These are phyloP conservation scores for Euphorbia schlechtendalii DNA, from an alignment of 441 rosid genomes.

Conservation along the genomic window DNA sequence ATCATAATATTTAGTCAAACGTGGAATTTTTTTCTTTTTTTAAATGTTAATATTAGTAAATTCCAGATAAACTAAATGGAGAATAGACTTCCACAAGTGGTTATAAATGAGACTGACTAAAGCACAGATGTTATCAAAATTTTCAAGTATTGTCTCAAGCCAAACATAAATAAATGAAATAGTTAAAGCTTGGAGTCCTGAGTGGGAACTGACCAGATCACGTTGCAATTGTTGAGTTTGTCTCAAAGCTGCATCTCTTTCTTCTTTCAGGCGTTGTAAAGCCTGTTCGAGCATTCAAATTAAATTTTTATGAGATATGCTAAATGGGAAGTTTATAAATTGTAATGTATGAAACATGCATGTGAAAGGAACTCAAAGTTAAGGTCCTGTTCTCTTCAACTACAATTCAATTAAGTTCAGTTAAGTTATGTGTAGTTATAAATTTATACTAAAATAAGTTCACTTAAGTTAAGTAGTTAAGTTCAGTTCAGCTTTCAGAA, in stretches of 20 bases:
- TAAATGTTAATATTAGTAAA: not conserved
- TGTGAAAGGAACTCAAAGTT: not conserved
- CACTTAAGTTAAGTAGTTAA: too few relatives aligned
- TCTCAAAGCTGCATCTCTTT: slow-evolving; percentile 67
- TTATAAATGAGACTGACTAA: too few relatives aligned
- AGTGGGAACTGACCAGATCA: slow-evolving; percentile 50
- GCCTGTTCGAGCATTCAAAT: slow-evolving; percentile 36
- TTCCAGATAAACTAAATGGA: not conserved
- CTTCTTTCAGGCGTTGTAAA: slow-evolving; percentile 65
- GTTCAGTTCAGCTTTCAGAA: too few relatives aligned
- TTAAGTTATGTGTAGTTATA: too few relatives aligned
- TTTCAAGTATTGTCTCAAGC: too few relatives aligned
- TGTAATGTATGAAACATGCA: not conserved
- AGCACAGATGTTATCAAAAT: too few relatives aligned
- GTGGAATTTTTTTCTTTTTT: not conserved
- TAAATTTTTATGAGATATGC: not conserved
- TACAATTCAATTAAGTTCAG: too few relatives aligned
- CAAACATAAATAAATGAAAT: not conserved
- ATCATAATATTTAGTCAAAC: slow-evolving; percentile 3
- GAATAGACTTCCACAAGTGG: not conserved
- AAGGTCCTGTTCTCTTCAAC: too few relatives aligned
- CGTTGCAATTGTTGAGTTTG: slow-evolving; percentile 74
- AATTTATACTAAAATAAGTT: too few relatives aligned
- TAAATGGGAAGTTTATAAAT: slow-evolving; percentile 3
- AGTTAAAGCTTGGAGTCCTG: slow-evolving; percentile 2